Evolutionary conservation across 768 basidiomycete species (phyloP).

Genomic region (Collybiopsis confluens): DNA sequence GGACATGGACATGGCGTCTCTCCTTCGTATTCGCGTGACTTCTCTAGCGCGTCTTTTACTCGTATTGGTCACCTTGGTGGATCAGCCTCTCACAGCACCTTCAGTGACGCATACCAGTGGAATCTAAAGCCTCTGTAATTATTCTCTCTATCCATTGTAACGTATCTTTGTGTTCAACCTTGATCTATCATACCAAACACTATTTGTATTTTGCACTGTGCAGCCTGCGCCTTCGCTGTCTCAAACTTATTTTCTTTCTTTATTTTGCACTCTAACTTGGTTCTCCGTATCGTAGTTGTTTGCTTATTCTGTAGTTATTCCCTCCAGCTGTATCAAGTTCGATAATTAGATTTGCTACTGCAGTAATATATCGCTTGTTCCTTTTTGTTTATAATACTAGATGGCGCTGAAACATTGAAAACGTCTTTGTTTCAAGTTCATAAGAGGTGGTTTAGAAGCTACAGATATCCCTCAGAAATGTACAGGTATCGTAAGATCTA

Average conservation of each 20-base stretch:
- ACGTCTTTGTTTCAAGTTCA: too few species aligned
- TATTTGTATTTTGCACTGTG: conserved; percentile 72
- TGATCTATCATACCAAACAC: conserved; percentile 48
- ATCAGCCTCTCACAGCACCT: conserved; percentile 46
- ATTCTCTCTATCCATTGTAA: conserved; percentile 21
- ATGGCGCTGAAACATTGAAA: too few species aligned
- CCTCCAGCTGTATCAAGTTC: conserved; percentile 49
- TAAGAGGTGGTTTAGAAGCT: too few species aligned
- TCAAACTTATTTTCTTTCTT: conserved; percentile 24
- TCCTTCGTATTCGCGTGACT: conserved; percentile 51
- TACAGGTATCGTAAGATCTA: neutral
- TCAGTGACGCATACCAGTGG: conserved; percentile 76
- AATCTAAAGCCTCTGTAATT: conserved; percentile 60
- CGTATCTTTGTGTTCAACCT: conserved; percentile 32
- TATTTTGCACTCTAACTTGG: conserved; percentile 38
- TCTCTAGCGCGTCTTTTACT: conserved; percentile 52
- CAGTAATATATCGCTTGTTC: conserved; percentile 7
- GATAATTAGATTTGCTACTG: conserved; percentile 26
- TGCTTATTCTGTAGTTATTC: conserved; percentile 67
- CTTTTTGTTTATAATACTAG: neutral
- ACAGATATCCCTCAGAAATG: neutral
- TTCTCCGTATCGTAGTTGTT: conserved; percentile 67
- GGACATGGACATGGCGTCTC: conserved; percentile 61
- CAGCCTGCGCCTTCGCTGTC: conserved; percentile 39
- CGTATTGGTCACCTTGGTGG: conserved; percentile 48